Evolutionary conservation across 1,284 basidiomycete genomes (phyloP).

Genomic region (Ustilago cynodontis): DNA sequence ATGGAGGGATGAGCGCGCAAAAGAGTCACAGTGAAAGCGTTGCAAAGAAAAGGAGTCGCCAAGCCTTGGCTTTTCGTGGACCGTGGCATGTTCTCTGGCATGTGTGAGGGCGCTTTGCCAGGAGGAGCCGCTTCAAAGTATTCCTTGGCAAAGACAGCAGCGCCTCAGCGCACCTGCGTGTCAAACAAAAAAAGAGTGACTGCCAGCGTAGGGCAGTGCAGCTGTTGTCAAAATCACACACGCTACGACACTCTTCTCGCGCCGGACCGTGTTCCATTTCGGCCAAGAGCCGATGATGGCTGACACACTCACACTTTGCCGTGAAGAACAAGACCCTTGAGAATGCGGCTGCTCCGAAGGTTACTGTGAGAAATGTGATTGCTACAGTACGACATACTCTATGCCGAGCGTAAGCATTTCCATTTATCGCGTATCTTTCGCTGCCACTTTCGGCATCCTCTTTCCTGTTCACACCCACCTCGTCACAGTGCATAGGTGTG

Average conservation of each 20-base stretch:
- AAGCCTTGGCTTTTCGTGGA: background rate
- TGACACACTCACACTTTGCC: background rate
- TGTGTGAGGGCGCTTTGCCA: too few species aligned
- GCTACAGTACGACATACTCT: too few species aligned
- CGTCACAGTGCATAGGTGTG: too few species aligned
- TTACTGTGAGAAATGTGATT: background rate
- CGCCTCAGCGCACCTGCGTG: too few species aligned
- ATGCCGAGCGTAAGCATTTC: conserved; percentile 4
- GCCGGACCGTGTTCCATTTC: background rate
- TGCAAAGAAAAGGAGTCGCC: background rate
- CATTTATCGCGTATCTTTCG: background rate
- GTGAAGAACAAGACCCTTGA: background rate
- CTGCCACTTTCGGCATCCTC: background rate
- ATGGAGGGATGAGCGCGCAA: background rate
- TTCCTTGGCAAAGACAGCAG: too few species aligned
- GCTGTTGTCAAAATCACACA: background rate
- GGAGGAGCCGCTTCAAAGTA: too few species aligned
- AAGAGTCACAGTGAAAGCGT: too few species aligned
- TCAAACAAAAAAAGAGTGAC: too few species aligned
- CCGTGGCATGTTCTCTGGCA: background rate
- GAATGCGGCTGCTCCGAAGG: background rate
- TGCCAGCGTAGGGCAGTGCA: background rate
- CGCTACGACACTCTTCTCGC: background rate
- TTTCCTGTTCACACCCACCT: too few species aligned
- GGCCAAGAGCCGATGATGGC: conserved; percentile 3